Evolutionary conservation across 192 early-diverging fungal genomes (phyloP).

Genomic region (Neocallimastix lanati): DNA sequence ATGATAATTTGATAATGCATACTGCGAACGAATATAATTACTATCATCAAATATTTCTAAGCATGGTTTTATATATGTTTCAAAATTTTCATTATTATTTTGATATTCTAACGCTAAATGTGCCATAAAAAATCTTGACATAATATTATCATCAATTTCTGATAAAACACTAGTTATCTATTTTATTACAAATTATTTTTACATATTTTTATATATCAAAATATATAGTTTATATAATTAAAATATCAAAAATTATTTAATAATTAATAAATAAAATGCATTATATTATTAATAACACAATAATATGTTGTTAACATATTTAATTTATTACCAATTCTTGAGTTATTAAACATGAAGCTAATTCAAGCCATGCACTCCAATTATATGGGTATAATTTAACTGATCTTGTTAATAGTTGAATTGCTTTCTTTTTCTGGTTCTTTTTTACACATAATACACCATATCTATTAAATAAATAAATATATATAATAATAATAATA

Average conservation of each 20-base stretch:
- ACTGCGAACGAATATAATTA: conserved; percentile 40
- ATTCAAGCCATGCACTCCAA: conserved; percentile 82
- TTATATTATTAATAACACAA: too few relatives aligned
- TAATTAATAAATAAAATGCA: too few relatives aligned
- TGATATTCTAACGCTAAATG: too few relatives aligned
- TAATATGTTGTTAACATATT: too few relatives aligned
- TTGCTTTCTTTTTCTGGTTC: conserved; percentile 19
- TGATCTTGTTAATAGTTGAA: conserved; percentile 36
- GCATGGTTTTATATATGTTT: conserved; percentile 13
- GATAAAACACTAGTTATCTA: too few relatives aligned
- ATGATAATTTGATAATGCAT: conserved; percentile 42
- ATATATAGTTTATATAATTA: too few relatives aligned
- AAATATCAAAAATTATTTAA: too few relatives aligned
- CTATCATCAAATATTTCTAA: conserved; percentile 34
- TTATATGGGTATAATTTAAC: conserved; percentile 57
- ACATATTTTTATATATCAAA: too few relatives aligned
- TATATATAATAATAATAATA: too few relatives aligned
- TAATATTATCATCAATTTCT: too few relatives aligned
- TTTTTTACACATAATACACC: conserved; percentile 23
- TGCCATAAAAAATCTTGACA: too few relatives aligned
- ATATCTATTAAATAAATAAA: conserved; percentile 20
- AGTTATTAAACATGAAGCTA: conserved; percentile 28
- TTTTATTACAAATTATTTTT: too few relatives aligned
- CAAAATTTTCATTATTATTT: conserved; percentile 8
- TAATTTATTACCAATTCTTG: conserved; percentile 1